Evolutionary conservation across 257 asterid species (phyloP).

Genomic region (Solanum chaucha): DNA sequence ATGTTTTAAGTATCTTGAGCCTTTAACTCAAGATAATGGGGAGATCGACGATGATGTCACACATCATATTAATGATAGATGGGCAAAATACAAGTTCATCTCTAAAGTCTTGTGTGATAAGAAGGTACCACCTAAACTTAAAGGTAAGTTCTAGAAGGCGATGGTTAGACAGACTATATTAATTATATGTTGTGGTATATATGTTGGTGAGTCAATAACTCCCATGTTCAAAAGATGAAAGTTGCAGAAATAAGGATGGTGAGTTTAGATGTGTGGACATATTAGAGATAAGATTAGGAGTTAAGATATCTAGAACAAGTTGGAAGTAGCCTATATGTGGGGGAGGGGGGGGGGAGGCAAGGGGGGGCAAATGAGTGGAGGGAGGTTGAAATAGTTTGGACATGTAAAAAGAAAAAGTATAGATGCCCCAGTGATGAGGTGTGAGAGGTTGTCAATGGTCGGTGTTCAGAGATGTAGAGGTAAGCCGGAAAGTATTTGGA

Average conservation of each 20-base stretch:
- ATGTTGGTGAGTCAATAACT: neutral
- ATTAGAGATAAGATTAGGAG: neutral
- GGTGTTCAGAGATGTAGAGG: neutral
- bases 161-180: neutral
- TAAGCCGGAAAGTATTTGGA: accelerated
- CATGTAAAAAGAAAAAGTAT: no score
- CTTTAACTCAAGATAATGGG: neutral
- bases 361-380: no score
- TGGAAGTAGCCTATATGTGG: neutral
- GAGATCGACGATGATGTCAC: neutral
- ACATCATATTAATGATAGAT: neutral
- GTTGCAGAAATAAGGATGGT: neutral
- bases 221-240: neutral
- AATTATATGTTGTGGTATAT: neutral
- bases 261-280: neutral
- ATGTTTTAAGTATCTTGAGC: neutral
- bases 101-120: neutral
- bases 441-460: neutral
- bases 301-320: no score
- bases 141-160: neutral
- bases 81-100: neutral
- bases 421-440: neutral
- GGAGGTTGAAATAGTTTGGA: no score
- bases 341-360: no score
- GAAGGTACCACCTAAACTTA: neutral